Percentiles rank a stretch among this genome's conserved stretches.
Conservation (phyloP, 192 early-diverging fungal genomes). For the Thoreauomyces humboldtii region DNA sequence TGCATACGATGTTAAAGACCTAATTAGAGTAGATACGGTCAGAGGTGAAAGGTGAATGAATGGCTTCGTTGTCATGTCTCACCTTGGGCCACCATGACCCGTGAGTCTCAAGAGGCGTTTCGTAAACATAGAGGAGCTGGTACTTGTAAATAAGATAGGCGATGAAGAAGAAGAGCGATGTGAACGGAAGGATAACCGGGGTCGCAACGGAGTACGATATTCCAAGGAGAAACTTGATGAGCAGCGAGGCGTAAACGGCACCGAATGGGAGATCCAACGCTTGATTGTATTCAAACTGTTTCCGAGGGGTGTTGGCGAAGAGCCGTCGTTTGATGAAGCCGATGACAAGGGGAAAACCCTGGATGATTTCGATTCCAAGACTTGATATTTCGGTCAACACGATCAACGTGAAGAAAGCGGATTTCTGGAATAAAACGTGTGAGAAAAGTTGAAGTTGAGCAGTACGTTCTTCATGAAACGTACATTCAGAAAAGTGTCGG, state of each 20-base stretch:
- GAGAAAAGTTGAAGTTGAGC: too few species aligned
- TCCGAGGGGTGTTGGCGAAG: conserved; percentile 39
- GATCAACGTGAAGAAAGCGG: conserved; percentile 38
- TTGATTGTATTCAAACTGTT: conserved; percentile 40
- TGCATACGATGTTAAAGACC: conserved; percentile 40
- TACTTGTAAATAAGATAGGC: conserved; percentile 46
- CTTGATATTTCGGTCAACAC: conserved; percentile 30
- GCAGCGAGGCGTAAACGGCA: conserved; percentile 34
- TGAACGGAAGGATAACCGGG: conserved; percentile 42
- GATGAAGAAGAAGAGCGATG: conserved; percentile 33
- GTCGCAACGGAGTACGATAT: conserved; percentile 37
- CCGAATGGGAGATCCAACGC: conserved; percentile 38
- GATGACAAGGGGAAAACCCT: conserved; percentile 38
- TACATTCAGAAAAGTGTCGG: too few species aligned
- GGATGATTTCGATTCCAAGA: conserved; percentile 44
- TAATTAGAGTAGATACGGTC: too few species aligned
- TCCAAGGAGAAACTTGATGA: conserved; percentile 38
- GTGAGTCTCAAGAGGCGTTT: conserved; percentile 40
- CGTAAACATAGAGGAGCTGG: conserved; percentile 49
- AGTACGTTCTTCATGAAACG: too few species aligned
- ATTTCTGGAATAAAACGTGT: conserved; percentile 23
- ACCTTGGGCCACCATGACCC: conserved; percentile 39
- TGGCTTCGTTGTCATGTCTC: too few species aligned
- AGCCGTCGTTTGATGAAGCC: conserved; percentile 39
- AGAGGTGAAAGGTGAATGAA: too few species aligned